phyloP scores from a whole-genome alignment of 164 flowering plant genomes.

The Stephania cephalantha region DNA sequence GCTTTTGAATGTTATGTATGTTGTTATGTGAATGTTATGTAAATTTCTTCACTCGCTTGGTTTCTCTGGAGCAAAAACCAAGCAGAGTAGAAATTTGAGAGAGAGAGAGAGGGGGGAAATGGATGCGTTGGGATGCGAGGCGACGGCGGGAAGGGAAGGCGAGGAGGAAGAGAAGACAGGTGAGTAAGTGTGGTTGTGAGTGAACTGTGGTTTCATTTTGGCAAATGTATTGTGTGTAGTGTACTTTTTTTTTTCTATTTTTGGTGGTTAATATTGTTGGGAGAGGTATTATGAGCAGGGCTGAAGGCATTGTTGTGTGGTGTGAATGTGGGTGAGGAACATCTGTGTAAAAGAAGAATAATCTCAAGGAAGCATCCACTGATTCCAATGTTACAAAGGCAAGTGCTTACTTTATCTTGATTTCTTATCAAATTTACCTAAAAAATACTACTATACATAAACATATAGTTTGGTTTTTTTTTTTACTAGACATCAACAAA shows the following conservation, averaged over 20 bases:
- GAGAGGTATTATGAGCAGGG: not conserved
- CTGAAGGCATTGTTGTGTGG: constrained; percentile 6
- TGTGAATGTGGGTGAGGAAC: not conserved
- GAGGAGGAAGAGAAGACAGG: not conserved
- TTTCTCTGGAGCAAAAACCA: no score
- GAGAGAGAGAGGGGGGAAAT: no score
- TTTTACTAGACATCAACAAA: no score
- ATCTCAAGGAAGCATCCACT: not conserved
- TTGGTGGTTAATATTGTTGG: not conserved
- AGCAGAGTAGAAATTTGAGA: no score
- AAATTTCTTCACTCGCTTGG: no score
- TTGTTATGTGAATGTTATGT: no score
- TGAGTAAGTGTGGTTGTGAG: not conserved
- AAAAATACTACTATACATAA: no score
- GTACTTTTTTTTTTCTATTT: not conserved
- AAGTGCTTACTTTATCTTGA: not conserved
- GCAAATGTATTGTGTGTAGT: no score
- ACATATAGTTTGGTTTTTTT: no score
- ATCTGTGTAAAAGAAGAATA: not conserved
- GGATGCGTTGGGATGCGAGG: no score
- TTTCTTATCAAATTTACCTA: no score
- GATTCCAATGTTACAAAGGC: constrained; percentile 5
- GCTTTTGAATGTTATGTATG: no score
- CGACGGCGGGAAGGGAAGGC: not conserved
- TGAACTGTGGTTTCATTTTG: not conserved